These are phyloP conservation scores for Talaromyces stipitatus DNA, from an alignment of 495 filamentous ascomycete species.

Conservation along the genomic window DNA sequence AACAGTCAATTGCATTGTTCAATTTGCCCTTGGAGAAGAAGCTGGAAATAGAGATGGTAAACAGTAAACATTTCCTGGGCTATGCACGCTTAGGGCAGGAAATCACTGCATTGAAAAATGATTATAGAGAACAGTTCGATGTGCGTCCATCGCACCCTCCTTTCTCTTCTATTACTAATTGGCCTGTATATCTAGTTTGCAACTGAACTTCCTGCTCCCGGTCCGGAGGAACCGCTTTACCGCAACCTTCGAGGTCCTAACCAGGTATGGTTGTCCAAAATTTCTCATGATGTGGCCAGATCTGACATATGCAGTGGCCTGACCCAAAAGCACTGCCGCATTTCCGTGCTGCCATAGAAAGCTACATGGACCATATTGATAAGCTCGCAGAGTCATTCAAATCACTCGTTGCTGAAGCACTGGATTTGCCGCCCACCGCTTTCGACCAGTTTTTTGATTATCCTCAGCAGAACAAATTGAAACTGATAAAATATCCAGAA, in stretches of 20 bases:
- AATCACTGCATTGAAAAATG: conserved; percentile 34
- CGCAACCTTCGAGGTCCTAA: conserved; percentile 78
- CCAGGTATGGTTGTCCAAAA: conserved; percentile 20
- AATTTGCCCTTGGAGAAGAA: conserved; percentile 76
- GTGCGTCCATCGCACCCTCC: conserved; percentile 42
- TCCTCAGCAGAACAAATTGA: conserved; percentile 78
- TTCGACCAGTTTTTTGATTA: conserved; percentile 77
- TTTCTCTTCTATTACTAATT: background rate
- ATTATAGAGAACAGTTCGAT: conserved; percentile 80
- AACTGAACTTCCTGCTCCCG: conserved; percentile 61
- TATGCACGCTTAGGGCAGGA: conserved; percentile 43
- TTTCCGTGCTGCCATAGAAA: conserved; percentile 61
- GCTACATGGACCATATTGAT: conserved; percentile 71
- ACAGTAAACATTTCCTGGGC: conserved; percentile 55
- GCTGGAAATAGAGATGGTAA: conserved; percentile 85
- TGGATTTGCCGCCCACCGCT: conserved; percentile 62
- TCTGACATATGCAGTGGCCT: conserved; percentile 63
- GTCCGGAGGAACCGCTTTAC: conserved; percentile 58
- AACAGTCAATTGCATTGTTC: conserved; percentile 68
- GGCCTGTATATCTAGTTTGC: conserved; percentile 25
- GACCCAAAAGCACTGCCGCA: conserved; percentile 54
- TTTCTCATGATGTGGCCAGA: background rate
- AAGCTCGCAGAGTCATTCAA: conserved; percentile 67
- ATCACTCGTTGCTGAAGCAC: conserved; percentile 78
- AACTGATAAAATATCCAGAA: conserved; percentile 83